phyloP scores from a whole-genome alignment of 2,329 filamentous ascomycete species.

The Ophiostoma fasciatum region DNA sequence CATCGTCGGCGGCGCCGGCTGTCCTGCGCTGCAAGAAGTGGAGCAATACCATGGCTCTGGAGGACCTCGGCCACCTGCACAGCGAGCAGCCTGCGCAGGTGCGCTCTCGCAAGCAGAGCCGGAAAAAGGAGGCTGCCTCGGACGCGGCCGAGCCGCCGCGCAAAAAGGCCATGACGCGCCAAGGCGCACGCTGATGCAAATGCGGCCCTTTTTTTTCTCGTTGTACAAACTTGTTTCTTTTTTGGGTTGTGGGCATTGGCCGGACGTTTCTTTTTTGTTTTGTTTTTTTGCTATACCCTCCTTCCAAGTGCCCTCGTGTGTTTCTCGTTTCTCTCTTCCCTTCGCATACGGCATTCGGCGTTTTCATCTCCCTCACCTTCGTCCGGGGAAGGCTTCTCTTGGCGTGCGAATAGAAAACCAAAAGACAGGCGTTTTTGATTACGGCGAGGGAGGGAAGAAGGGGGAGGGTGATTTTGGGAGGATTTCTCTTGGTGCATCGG shows the following conservation, averaged over 20 bases:
- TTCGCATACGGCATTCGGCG: neutral
- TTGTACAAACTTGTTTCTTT: neutral
- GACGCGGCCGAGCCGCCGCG: conserved; percentile 13
- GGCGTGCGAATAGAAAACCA: no score
- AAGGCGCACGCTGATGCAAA: conserved; percentile 8
- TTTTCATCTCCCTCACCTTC: no score
- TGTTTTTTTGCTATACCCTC: neutral
- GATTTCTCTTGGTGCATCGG: no score
- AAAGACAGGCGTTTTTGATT: no score
- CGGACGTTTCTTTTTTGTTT: neutral
- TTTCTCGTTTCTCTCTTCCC: neutral
- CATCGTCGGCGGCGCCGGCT: conserved; percentile 19
- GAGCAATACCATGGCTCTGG: conserved; percentile 41
- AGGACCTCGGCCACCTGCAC: conserved; percentile 43
- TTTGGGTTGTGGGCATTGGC: neutral
- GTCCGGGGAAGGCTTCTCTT: no score
- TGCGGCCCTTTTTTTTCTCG: no score
- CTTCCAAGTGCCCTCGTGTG: neutral
- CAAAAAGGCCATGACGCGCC: conserved; percentile 12
- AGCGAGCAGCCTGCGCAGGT: conserved; percentile 39
- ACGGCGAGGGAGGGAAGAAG: no score
- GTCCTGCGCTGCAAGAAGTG: conserved; percentile 36
- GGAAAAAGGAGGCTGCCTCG: conserved; percentile 26
- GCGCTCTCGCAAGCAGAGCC: conserved; percentile 34
- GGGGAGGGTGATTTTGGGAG: no score